Base-by-base conservation (phyloP, 2,329 filamentous ascomycete genomes). In the Pleomassaria siparia region DNA sequence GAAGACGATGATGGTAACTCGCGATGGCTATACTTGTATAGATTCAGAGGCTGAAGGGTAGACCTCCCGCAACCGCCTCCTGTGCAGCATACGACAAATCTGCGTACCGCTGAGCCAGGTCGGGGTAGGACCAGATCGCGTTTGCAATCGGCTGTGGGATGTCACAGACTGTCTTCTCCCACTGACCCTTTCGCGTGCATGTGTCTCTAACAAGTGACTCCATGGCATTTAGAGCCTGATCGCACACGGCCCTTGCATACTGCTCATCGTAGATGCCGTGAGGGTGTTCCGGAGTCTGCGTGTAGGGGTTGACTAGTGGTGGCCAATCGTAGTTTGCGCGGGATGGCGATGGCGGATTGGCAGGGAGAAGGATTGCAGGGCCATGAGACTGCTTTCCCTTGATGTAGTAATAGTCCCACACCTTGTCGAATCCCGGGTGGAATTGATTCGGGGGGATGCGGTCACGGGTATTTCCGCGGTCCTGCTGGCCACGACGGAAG, bases 291-390 rank as follows among this genome's bases (percentile, higher is more conserved):
- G 58, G 46, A 10, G 55, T 52, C 44, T 64, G 62, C 1, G 62
- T 62, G 47, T 58, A 56, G 1, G 58, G 53, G 44, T 64, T 63
- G 51, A 64, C 58, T 3, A 64, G 50, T 3, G 58, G 42, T 4
- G 60, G 37, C 62, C 62, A 64, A 4, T 48, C 36, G 42, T 53
- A 61, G 40, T 61, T 60, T 13, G 48, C 41, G 24, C 46, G 40
- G 1, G 51, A 49, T 3, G 45, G 46, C 11, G 51, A 45, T 6
- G 36, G 24, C 5, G 40, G 21, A 36, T 35, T 26, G 9, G 40
- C 32, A 2, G 51, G 46, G 16, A 37, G 25, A 11, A 44, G 13
- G 12, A 42, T 43, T 8, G 49, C 54, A 20, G 40, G 29, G 36
- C 43, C 46, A 22, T 48, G 48, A 12, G 41, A 54, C 21, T 43